Evolutionary conservation across 2,329 filamentous ascomycete species (phyloP).

Genomic region (Scolecobasidium constrictum): DNA sequence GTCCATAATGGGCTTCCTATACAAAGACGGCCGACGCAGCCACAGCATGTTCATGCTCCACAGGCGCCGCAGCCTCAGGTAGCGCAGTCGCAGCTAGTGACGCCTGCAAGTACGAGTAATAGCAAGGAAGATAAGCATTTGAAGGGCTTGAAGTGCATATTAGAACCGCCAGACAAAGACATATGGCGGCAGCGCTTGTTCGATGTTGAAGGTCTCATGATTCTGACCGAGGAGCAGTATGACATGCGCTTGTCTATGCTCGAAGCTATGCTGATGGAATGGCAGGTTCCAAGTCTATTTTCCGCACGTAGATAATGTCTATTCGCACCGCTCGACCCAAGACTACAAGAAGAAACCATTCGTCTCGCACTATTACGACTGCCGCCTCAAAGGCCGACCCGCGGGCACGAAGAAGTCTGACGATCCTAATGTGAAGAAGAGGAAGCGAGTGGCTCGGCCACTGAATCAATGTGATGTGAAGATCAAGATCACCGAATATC

Average conservation of each 20-base stretch:
- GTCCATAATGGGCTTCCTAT: constrained; percentile 3
- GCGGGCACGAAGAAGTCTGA: constrained; percentile 70
- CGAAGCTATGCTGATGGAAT: too few relatives aligned
- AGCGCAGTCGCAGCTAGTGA: neutral
- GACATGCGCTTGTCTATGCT: too few relatives aligned
- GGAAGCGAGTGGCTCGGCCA: constrained; percentile 64
- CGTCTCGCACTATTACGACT: constrained; percentile 77
- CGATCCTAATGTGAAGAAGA: constrained; percentile 72
- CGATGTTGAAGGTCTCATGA: constrained; percentile 61
- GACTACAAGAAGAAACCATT: constrained; percentile 74
- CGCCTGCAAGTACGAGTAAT: neutral
- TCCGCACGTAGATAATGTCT: constrained; percentile 74
- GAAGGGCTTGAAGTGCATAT: constrained; percentile 43
- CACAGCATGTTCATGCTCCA: too few relatives aligned
- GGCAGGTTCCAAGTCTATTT: constrained; percentile 70
- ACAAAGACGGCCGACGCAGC: neutral
- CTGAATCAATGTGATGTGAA: constrained; percentile 77
- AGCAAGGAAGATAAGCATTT: constrained; percentile 15
- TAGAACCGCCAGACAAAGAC: constrained; percentile 56
- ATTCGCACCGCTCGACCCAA: constrained; percentile 74
- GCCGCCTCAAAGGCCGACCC: constrained; percentile 67
- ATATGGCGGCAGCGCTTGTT: constrained; percentile 64
- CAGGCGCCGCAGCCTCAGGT: neutral
- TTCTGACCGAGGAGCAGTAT: constrained; percentile 64
- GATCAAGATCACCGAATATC: constrained; percentile 76